A percentile compares a stretch with the other conserved stretches of the same genome.
Evolutionary conservation across 164 flowering plant genomes (phyloP).

Genomic region (Chloranthus sessilifolius): DNA sequence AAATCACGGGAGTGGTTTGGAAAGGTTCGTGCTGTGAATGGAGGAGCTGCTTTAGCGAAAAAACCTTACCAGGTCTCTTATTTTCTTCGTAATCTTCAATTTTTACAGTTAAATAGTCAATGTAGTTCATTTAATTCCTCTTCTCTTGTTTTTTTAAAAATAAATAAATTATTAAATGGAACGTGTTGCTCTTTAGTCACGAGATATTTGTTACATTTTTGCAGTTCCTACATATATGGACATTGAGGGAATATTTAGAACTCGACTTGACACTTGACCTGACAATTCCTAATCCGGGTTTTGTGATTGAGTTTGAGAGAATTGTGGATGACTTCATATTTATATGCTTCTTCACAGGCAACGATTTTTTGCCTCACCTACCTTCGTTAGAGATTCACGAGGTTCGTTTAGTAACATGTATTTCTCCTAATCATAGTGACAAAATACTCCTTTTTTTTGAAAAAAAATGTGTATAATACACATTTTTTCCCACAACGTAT

Average conservation of each 20-base stretch:
- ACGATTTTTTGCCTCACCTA: slow-evolving; percentile 57
- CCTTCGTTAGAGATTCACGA: slow-evolving; percentile 49
- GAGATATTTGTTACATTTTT: neutral
- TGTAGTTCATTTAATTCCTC: too few species aligned
- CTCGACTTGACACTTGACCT: slow-evolving; percentile 40
- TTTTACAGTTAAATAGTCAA: too few species aligned
- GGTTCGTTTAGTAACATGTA: slow-evolving; percentile 18
- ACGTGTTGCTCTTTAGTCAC: too few species aligned
- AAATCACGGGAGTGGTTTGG: slow-evolving; percentile 2
- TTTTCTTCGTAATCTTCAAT: neutral
- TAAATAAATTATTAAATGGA: too few species aligned
- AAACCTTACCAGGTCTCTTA: slow-evolving; percentile 22
- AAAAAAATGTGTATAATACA: neutral
- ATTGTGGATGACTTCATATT: slow-evolving; percentile 50
- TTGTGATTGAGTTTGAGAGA: slow-evolving; percentile 33
- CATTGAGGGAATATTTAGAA: slow-evolving; percentile 44
- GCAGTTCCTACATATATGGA: slow-evolving; percentile 53
- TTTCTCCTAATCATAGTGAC: neutral
- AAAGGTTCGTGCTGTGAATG: neutral
- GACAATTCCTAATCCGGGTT: slow-evolving; percentile 15
- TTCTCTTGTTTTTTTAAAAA: too few species aligned
- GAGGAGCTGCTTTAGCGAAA: neutral
- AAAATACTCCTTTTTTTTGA: neutral
- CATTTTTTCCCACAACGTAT: too few species aligned
- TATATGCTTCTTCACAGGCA: slow-evolving; percentile 50